Evolutionary conservation across 1,139 yeast species (phyloP).

Genomic region (Candida tunisiensis): DNA sequence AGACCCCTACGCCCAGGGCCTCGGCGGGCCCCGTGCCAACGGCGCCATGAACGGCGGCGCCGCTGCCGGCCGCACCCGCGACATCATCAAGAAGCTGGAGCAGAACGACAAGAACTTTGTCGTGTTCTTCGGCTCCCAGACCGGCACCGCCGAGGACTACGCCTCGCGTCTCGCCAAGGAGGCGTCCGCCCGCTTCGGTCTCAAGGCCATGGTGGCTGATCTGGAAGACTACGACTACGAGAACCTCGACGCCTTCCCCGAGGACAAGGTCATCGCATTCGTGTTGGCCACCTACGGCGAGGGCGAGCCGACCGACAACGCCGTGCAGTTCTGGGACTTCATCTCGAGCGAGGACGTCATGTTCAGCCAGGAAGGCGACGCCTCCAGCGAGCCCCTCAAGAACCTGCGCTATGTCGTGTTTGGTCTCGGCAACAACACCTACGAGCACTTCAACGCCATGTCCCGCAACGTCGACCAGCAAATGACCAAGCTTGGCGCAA

Average conservation of each 20-base stretch:
- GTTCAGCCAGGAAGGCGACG: conserved; percentile 19
- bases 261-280: conserved; percentile 45
- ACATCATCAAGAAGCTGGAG: conserved; percentile 46
- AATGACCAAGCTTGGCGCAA: conserved; percentile 48
- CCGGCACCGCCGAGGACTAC: conserved; percentile 99
- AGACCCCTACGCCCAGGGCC: conserved; percentile 25
- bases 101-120: conserved; percentile 57
- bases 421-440: conserved; percentile 88
- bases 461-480: conserved; percentile 44
- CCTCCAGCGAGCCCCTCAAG: conserved; percentile 33
- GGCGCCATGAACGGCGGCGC: conserved; percentile 8
- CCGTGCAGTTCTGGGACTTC: conserved; percentile 45
- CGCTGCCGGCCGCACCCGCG: conserved; percentile 27
- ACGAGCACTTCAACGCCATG: conserved; percentile 78
- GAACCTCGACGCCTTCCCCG: conserved; percentile 39
- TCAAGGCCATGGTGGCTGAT: conserved; percentile 77
- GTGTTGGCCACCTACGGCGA: conserved; percentile 93
- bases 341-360: conserved; percentile 17
- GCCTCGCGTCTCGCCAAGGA: conserved; percentile 85
- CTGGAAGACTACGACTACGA: conserved; percentile 80
- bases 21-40: conserved; percentile 20
- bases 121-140: conserved; percentile 89
- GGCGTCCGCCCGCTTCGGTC: conserved; percentile 63
- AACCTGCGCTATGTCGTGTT: conserved; percentile 56
- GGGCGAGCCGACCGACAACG: conserved; percentile 96